phyloP scores from a whole-genome alignment of 2,329 filamentous ascomycete species.

The Talaromyces rugulosus region DNA sequence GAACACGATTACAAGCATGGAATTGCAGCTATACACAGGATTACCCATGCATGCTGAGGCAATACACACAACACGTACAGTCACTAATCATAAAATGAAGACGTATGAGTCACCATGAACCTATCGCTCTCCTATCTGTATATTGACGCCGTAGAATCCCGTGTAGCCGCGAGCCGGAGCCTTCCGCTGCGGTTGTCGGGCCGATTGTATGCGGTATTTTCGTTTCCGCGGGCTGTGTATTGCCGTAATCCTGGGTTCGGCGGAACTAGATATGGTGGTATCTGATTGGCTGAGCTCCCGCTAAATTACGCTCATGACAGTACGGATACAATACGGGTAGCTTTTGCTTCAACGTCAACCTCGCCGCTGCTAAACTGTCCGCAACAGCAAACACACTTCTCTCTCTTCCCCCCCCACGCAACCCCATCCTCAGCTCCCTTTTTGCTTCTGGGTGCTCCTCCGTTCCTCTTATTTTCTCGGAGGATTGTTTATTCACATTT shows the following conservation, averaged over 20 bases:
- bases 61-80: background rate
- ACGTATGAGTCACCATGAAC: background rate
- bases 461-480: background rate
- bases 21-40: no score
- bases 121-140: background rate
- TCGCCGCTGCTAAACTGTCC: background rate
- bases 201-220: slow-evolving; percentile 12
- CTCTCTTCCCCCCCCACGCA: background rate
- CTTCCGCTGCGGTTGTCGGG: slow-evolving; percentile 9
- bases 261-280: background rate
- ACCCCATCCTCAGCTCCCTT: background rate
- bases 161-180: slow-evolving; percentile 7
- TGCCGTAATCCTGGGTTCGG: background rate
- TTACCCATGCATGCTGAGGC: no score
- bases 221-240: background rate
- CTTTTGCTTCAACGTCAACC: slow-evolving; percentile 12
- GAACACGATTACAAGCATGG: no score
- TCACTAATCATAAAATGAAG: background rate
- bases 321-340: slow-evolving; percentile 12
- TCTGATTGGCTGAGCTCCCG: background rate
- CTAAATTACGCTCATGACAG: slow-evolving; percentile 7
- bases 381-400: background rate
- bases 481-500: slow-evolving; percentile 7
- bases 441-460: slow-evolving; percentile 1
- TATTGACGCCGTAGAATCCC: background rate